phyloP scores from a whole-genome alignment of 495 filamentous ascomycete genomes.

The Choiromyces venosus region DNA sequence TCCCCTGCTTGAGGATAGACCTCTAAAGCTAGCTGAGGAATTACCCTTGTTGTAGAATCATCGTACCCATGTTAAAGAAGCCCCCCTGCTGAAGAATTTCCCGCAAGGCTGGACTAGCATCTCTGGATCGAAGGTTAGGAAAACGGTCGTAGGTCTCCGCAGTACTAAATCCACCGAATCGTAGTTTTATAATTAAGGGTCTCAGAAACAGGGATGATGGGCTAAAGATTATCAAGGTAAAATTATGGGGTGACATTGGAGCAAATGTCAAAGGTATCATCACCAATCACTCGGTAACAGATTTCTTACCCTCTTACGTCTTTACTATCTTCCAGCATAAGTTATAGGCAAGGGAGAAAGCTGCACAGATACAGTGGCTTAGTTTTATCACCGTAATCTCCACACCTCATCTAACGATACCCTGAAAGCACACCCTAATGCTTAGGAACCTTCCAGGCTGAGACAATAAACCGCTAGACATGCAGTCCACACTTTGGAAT shows the following conservation, averaged over 20 bases:
- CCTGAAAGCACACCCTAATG: not conserved
- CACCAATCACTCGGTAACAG: not conserved
- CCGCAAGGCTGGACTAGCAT: not conserved
- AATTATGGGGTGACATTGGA: not conserved
- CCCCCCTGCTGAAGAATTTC: not conserved
- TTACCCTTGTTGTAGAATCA: no score
- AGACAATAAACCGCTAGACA: not conserved
- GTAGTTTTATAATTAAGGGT: not conserved
- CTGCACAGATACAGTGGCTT: not conserved
- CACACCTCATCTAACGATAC: no score
- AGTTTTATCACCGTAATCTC: not conserved
- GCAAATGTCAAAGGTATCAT: not conserved
- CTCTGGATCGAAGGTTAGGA: not conserved
- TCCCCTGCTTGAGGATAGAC: not conserved
- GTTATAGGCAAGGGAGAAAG: not conserved
- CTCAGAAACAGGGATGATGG: not conserved
- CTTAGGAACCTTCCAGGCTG: not conserved
- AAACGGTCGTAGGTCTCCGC: not conserved
- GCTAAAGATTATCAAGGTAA: not conserved
- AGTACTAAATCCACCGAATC: not conserved
- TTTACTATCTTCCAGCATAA: not conserved
- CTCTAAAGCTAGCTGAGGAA: no score
- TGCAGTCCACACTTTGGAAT: not conserved
- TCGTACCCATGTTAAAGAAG: not conserved
- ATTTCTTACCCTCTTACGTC: not conserved